A percentile compares a stretch with the other conserved stretches of the same genome.
These are phyloP conservation scores for Plasmodium chabaudi DNA, from an alignment of 169 alveolate genomes.

Conservation along the genomic window DNA sequence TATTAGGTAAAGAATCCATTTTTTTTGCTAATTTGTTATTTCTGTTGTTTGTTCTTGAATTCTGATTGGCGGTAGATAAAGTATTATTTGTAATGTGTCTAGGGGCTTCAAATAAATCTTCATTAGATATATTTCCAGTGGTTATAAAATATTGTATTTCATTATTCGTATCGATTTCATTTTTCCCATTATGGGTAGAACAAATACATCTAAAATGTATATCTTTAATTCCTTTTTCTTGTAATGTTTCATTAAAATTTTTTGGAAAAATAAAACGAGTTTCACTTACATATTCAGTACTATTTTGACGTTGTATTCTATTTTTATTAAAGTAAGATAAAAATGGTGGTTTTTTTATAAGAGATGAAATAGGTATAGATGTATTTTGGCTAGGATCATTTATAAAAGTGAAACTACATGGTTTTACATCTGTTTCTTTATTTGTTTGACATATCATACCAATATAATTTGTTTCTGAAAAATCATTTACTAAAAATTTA, in stretches of 20 bases:
- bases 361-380: neutral
- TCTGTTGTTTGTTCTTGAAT: too few species aligned
- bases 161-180: neutral
- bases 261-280: conserved; percentile 33
- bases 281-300: conserved; percentile 14
- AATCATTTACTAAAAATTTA: conserved; percentile 28
- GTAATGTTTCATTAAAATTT: conserved; percentile 4
- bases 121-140: conserved; percentile 18
- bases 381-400: conserved; percentile 1
- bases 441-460: conserved; percentile 55
- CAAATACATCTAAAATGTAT: conserved; percentile 29
- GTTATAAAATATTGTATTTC: conserved; percentile 19
- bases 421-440: neutral
- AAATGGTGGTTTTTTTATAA: neutral
- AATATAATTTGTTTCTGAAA: conserved; percentile 34
- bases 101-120: neutral
- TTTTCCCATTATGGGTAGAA: neutral
- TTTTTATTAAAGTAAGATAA: conserved; percentile 2
- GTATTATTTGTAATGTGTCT: too few species aligned
- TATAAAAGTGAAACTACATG: conserved; percentile 9
- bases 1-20: too few species aligned
- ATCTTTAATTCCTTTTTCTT: conserved; percentile 23
- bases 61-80: too few species aligned
- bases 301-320: neutral
- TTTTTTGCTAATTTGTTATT: too few species aligned